A percentile compares a stretch with the other conserved stretches of the same genome.
These are phyloP conservation scores for Elaeis guineensis DNA, from an alignment of 176 grass and related monocot species.

Conservation along the genomic window DNA sequence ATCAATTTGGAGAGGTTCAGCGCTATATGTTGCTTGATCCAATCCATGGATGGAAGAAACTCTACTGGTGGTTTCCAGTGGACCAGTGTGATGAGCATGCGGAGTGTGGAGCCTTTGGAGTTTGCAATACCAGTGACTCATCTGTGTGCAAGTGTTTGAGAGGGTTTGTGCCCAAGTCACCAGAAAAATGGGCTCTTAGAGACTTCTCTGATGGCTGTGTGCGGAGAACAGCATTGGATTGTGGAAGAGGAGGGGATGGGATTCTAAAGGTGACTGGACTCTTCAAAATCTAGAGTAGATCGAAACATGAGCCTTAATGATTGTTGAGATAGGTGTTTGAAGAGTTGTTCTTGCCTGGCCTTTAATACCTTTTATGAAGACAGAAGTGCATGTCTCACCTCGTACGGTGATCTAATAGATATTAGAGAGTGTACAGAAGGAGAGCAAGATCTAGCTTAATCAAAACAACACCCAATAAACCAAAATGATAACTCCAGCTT, in stretches of 20 bases:
- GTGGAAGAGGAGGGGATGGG: background rate
- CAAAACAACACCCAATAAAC: no score
- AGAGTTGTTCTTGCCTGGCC: constrained; percentile 66
- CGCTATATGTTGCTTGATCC: constrained; percentile 1
- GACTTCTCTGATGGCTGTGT: constrained; percentile 7
- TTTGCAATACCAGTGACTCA: background rate
- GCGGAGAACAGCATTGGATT: background rate
- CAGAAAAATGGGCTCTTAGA: constrained; percentile 2
- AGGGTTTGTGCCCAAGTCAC: constrained; percentile 8
- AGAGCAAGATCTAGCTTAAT: constrained; percentile 40
- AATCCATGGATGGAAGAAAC: background rate
- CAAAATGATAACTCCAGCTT: no score
- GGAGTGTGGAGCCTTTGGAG: constrained; percentile 3
- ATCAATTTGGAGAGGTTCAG: background rate
- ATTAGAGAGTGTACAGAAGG: constrained; percentile 31
- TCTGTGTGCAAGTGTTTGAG: constrained; percentile 14
- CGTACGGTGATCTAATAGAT: constrained; percentile 38
- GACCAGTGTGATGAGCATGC: constrained; percentile 8
- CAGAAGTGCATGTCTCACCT: constrained; percentile 54
- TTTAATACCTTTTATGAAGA: constrained; percentile 42
- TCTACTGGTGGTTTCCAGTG: background rate
- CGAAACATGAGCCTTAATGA: constrained; percentile 32
- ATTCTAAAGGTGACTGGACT: background rate
- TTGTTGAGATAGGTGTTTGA: constrained; percentile 55
- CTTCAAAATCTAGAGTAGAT: constrained; percentile 24